Base-by-base conservation (phyloP, 345 rosid species). In the Raphanus sativus region DNA sequence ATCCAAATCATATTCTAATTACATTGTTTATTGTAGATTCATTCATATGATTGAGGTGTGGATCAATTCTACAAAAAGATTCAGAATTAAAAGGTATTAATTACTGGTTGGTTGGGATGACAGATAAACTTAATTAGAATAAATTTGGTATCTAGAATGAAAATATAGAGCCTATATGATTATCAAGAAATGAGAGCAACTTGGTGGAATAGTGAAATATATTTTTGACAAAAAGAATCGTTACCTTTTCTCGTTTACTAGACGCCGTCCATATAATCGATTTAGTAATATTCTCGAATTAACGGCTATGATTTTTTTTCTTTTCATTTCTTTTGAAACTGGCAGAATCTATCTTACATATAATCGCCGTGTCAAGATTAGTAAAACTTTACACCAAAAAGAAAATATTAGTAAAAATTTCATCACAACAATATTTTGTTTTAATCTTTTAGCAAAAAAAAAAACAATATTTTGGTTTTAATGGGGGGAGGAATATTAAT, bases 161-260 rank as follows among this genome's bases (percentile, higher is more conserved):
- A 70, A 40, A 28, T 38, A 64, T 33, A 70, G 60, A 55, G 65
- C 66, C 50, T 62, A 68, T 7, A 70, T 55, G 61, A 65, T 56
- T 70, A 64, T 13, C 1, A 5, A 52, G 12, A 15, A 28, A 28
- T 55, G 60, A 62, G 40, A 74, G 70, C 78, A 79, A 79, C 66
- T 79, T 74, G 82, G 28, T 73, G 52, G 52, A 74, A 74, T 73
- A 7, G 65, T 62, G 65, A 67, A 21, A 17, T 63, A 55, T 65
- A 61, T 9, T 45, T 54, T 54, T 28, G 73, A 69, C 70, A 74
- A 74, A 55, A 79, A 68, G 82, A 74, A 69, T 74, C 82, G 34
- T 69, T 5, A 62, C 52, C 32, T 74, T 79, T 67, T 68, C 2
- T 69, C 58, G 67, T 69, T 63, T 30, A 42, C 62, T n/a, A 62